Percentiles rank a stretch among this genome's conserved stretches.
phyloP scores from a whole-genome alignment of 106 monocot species.

The Ottelia alismoides region DNA sequence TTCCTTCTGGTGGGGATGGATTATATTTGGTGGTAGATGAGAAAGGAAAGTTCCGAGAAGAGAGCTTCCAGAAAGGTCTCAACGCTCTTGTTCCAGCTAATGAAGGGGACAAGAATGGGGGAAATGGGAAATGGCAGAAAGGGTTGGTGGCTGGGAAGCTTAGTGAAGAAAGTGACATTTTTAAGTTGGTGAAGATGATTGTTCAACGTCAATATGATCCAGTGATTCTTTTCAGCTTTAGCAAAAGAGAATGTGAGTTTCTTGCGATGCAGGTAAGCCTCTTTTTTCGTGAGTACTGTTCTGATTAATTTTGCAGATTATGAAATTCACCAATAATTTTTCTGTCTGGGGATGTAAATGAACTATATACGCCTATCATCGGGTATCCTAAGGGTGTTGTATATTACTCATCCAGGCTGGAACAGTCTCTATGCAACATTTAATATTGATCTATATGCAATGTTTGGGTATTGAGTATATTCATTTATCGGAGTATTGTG shows the following conservation, averaged over 20 bases:
- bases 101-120: constrained; percentile 51
- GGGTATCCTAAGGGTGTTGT: no score
- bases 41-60: constrained; percentile 85
- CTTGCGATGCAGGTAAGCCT: constrained; percentile 99
- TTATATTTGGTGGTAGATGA: constrained; percentile 91
- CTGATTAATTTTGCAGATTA: no score
- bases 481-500: no score
- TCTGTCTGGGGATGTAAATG: no score
- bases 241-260: constrained; percentile 95
- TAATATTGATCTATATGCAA: no score
- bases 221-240: constrained; percentile 93
- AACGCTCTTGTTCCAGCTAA: constrained; percentile 67
- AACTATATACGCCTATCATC: no score
- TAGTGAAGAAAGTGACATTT: constrained; percentile 85
- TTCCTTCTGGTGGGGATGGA: constrained; percentile 88
- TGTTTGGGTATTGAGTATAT: no score
- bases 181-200: constrained; percentile 99
- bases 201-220: constrained; percentile 89
- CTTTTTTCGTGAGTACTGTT: no score
- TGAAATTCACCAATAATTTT: no score
- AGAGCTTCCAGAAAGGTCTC: constrained; percentile 85
- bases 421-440: no score
- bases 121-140: constrained; percentile 67
- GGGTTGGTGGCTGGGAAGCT: constrained; percentile 33
- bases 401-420: no score